Base-by-base conservation (phyloP, 768 basidiomycete genomes). In the Pleurotus platypus region DNA sequence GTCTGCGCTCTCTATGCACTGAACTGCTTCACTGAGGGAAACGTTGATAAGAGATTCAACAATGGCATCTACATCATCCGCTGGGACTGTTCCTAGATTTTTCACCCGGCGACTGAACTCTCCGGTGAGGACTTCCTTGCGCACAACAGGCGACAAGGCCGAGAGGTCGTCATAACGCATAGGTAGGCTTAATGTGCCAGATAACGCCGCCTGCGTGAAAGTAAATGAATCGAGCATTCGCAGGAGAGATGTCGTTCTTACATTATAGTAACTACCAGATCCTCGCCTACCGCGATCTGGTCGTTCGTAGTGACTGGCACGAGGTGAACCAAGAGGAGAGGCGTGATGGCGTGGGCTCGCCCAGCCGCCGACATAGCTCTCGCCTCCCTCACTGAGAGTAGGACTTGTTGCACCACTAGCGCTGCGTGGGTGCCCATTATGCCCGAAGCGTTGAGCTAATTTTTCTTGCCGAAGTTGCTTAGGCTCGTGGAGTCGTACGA, bases 381-480 rank as follows among this genome's bases (percentile, higher is more conserved):
- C 91, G 30, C 90, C 91, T 26, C 80, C 87, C 63, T 94, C 92
- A 63, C 89, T 91, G 6, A 83, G 81, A 2, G 90, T 85, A 12
- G 92, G 92, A 66, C 90, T 92, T 1, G 91, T 92, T 7, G 91
- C 90, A 11, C 92, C 92, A 63, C 89, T 90, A 2, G 87, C 82
- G 59, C 79, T 87, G 60, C 90, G 81, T 9, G 90, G 90, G 63
- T 93, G 92, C 13, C 87, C 86, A 63, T 89, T 90, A 62, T 86
- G 83, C 5, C 82, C 83, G 64, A 90, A 92, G n/a, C 90, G 79
- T 56, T 87, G 86, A 12, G 91, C 91, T 7, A 94, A 77, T 62
- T 94, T 93, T 72, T 92, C 91, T 67, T 93, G 89, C 18, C 94
- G 82, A n/a, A 94, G 71, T 67, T 92, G 90, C 68, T 93, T 94